Evolutionary conservation across 495 filamentous ascomycete species (phyloP).

Genomic region (Barbatosphaeria neglecta): DNA sequence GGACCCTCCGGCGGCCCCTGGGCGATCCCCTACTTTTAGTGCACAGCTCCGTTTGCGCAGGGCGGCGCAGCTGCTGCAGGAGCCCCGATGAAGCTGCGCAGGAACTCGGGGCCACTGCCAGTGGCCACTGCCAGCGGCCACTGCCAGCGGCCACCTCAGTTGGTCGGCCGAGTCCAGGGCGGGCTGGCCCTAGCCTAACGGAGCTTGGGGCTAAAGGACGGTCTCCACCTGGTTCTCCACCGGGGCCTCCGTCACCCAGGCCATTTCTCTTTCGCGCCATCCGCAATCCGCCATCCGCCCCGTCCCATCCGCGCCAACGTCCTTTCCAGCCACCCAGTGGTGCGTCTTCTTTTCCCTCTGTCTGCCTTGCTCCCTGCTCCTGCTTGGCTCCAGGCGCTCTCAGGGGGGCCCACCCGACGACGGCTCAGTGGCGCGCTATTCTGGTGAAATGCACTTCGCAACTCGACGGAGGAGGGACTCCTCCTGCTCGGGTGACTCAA

Average conservation of each 20-base stretch:
- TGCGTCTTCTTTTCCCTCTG: too few relatives aligned
- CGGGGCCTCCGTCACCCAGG: too few relatives aligned
- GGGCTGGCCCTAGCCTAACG: background rate
- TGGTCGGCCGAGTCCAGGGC: background rate
- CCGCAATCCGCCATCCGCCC: too few relatives aligned
- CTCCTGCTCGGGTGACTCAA: background rate
- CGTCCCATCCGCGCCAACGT: background rate
- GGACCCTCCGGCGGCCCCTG: too few relatives aligned
- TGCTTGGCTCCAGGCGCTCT: too few relatives aligned
- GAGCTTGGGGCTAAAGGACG: background rate
- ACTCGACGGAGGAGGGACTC: too few relatives aligned
- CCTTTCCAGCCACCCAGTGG: background rate
- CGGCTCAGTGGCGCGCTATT: background rate
- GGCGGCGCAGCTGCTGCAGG: conserved; percentile 18
- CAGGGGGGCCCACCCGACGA: background rate
- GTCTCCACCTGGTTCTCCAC: too few relatives aligned
- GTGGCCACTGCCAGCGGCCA: too few relatives aligned
- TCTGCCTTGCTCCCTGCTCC: background rate
- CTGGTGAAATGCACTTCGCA: too few relatives aligned
- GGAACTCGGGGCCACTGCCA: too few relatives aligned
- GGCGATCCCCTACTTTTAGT: too few relatives aligned
- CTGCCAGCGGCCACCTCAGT: background rate
- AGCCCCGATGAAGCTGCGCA: background rate
- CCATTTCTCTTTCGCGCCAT: background rate
- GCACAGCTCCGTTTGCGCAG: conserved; percentile 14